Base-by-base conservation (phyloP, 75 land plant genomes). In the Cupressus sempervirens region DNA sequence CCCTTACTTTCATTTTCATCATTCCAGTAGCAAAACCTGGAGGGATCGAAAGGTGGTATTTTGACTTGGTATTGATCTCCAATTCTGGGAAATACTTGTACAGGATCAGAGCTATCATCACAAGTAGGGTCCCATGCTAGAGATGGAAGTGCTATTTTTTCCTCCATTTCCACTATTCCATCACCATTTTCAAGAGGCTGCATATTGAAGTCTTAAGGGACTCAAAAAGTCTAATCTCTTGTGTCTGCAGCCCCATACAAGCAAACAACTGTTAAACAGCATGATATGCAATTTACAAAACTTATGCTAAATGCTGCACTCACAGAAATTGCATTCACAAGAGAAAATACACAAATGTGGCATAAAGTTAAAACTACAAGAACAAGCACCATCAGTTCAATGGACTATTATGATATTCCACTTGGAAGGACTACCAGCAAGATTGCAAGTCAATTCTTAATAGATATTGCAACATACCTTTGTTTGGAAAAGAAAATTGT, bases 41-140 rank as follows among this genome's bases (percentile, higher is more conserved):
- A 58, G 30, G 86, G 35, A 38, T 79, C 41, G 26, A 62, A 62
- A 32, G 50, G 75, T 43, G 86, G 86, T 9, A 87, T 54, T 84
- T 58, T 52, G 30, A 56, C 88, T 38, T 87, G 88, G n/a, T 87
- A 85, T 23, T 85, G 50, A 38, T 80, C 75, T 80, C 88, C 88
- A 48, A 87, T 87, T 20, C 87, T 83, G 34, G 88, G 88, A 30
- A 30, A 35, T 36, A 80, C n/a, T 35, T 41, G 83, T 62, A 18
- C 70, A 46, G n/a, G 12, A 50, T 65, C 88, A 58, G 45, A 76
- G 46, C 65, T 72, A 32, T 48, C 83, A 79, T 79, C 81, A n/a
- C 48, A 79, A 79, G 48, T 30, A 79, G 81, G 45, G 32, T n/a
- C 81, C 50, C 46, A 41, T 3, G 4, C 14, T 30, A 70, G 11